Base-by-base conservation (phyloP, 2,329 filamentous ascomycete species). In the Colletotrichum sp. region DNA sequence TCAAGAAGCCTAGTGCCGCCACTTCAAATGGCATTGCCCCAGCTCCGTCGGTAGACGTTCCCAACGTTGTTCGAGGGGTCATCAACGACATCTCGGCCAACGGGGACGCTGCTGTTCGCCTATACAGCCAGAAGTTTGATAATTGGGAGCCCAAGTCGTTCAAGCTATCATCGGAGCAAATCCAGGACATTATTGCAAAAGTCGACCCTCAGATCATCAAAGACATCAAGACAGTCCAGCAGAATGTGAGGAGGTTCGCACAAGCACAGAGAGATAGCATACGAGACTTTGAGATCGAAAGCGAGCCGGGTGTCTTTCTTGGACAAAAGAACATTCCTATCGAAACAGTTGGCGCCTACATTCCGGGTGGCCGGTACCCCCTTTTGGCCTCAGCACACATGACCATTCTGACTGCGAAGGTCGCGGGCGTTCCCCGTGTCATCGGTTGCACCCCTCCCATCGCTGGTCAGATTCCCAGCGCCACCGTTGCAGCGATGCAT, bases 201-300 rank as follows among this genome's bases (percentile, higher is more conserved):
- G 85, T 89, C 0, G 83, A 88, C 0, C 78, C 82, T 12, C 89
- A 91, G 79, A 87, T 81, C 1, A 79, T 86, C 67, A 73, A 78
- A 7, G 84, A 85, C 72, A 85, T 85, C 79, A 83, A 52, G n/a
- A 39, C 24, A 0, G 62, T 55, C 8, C 72, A 75, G 59, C 16
- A 32, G 16, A 74, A 74, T 34, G 71, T 74, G 6, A 90, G 92
- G 80, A 95, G 93, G 80, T 99, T 99, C 89, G 97, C 99, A 87
- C 91, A 94, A 10, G 96, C 96, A 0, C 97, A 99, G 81, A 93
- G 93, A 81, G 95, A 98, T 78, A 85, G 83, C 5, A 79, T 90
- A 63, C 83, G 81, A 10, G 89, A 90, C n/a, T 87, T 90, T 74
- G 89, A 90, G 80, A 77, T 89, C 32, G 88, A 90, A 80, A 88